These are phyloP conservation scores for Rutstroemia sp. DNA, from an alignment of 2,329 filamentous ascomycete species.

Conservation along the genomic window DNA sequence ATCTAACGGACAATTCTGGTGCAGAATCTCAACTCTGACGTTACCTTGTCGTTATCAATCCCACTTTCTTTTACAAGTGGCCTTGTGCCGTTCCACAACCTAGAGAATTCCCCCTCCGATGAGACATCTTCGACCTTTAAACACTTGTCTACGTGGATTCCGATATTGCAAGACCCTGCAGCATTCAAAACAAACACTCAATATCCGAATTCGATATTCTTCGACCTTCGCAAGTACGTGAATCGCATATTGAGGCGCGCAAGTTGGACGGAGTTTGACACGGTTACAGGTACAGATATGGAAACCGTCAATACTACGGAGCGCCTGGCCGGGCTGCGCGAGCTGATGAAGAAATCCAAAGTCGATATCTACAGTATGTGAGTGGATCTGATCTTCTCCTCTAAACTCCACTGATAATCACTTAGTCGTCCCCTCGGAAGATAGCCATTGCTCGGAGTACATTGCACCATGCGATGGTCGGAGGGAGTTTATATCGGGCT, in stretches of 20 bases:
- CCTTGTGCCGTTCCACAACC: conserved; percentile 4
- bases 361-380: conserved; percentile 85
- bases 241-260: background rate
- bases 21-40: background rate
- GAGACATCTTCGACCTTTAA: conserved; percentile 20
- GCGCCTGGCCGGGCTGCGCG: conserved; percentile 68
- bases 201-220: conserved; percentile 21
- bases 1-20: background rate
- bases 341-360: conserved; percentile 79
- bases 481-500: conserved; percentile 86
- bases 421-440: conserved; percentile 89
- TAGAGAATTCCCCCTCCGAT: conserved; percentile 13
- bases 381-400: conserved; percentile 10
- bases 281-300: conserved; percentile 43
- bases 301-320: conserved; percentile 70
- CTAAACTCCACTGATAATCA: conserved; percentile 28
- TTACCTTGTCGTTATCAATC: conserved; percentile 5
- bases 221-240: conserved; percentile 13
- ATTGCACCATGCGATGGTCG: conserved; percentile 92
- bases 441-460: conserved; percentile 96
- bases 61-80: conserved; percentile 2
- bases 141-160: conserved; percentile 15
- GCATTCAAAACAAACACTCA: conserved; percentile 13
- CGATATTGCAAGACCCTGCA: conserved; percentile 1
- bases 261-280: background rate